Evolutionary conservation across 768 basidiomycete genomes (phyloP).

Genomic region (Podaxis sp.): DNA sequence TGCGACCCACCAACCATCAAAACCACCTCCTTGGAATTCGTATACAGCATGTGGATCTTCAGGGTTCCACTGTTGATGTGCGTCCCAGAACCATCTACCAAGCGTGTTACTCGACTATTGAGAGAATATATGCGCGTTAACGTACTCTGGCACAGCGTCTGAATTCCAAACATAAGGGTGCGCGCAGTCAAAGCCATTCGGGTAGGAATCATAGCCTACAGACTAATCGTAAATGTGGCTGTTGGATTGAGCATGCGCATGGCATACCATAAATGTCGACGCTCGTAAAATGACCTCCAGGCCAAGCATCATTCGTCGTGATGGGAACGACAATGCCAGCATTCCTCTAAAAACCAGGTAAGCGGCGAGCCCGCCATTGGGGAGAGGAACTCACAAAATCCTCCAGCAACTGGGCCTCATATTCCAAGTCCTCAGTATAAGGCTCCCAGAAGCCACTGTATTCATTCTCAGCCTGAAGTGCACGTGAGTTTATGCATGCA

Average conservation of each 20-base stretch:
- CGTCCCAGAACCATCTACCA: constrained; percentile 35
- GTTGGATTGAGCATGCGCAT: neutral
- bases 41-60: constrained; percentile 38
- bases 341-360: neutral
- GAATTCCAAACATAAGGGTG: constrained; percentile 43
- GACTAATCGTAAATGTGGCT: neutral
- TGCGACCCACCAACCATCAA: constrained; percentile 42
- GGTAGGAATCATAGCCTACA: constrained; percentile 42
- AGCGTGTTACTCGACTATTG: neutral
- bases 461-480: constrained; percentile 48
- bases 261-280: constrained; percentile 44
- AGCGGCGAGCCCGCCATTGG: neutral
- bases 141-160: constrained; percentile 40
- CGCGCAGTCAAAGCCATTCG: constrained; percentile 54
- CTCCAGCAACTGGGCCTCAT: constrained; percentile 33
- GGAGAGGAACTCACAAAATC: constrained; percentile 26
- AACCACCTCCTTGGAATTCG: constrained; percentile 51
- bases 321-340: constrained; percentile 46
- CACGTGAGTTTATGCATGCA: neutral
- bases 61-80: constrained; percentile 36
- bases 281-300: constrained; percentile 41
- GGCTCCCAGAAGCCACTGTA: constrained; percentile 42
- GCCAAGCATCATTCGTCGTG: constrained; percentile 46
- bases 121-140: neutral
- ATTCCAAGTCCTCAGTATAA: constrained; percentile 38